Conservation (phyloP, 768 basidiomycete genomes). For the Mycena capillaripes region DNA sequence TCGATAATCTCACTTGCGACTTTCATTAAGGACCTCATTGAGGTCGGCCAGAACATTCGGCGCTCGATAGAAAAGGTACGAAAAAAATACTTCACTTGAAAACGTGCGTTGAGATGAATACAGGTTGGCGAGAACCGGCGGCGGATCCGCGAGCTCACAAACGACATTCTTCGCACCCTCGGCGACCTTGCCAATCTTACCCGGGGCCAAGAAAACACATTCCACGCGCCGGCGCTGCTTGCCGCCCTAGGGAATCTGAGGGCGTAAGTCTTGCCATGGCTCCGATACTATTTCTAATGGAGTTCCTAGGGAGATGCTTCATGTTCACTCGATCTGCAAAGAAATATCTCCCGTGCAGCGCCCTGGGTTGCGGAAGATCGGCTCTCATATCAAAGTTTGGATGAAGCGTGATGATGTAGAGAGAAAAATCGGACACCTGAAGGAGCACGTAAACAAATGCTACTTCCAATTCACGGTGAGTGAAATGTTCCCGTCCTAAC, state of each 20-base stretch:
- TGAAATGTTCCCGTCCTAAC: constrained; percentile 15
- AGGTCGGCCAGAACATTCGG: constrained; percentile 13
- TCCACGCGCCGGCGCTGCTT: constrained; percentile 14
- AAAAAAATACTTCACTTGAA: no score
- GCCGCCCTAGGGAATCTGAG: constrained; percentile 14
- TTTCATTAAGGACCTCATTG: constrained; percentile 26
- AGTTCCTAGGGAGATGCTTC: no score
- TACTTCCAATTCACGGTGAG: constrained; percentile 25
- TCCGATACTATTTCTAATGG: no score
- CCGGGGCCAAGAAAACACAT: neutral
- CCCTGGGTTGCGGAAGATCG: neutral
- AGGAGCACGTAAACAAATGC: constrained; percentile 29
- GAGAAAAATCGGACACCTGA: no score
- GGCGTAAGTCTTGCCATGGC: neutral
- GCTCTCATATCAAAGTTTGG: constrained; percentile 17
- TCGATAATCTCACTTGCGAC: constrained; percentile 19
- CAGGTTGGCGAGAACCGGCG: constrained; percentile 23
- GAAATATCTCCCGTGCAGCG: neutral
- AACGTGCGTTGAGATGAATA: neutral
- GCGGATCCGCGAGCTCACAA: no score
- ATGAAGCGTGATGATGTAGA: constrained; percentile 30
- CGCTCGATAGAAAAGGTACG: constrained; percentile 25
- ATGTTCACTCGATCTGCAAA: no score
- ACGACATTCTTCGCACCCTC: constrained; percentile 8
- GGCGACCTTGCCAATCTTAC: constrained; percentile 3